Base-by-base conservation (phyloP, 2,329 filamentous ascomycete genomes). In the Dryadomyces quercivorus region DNA sequence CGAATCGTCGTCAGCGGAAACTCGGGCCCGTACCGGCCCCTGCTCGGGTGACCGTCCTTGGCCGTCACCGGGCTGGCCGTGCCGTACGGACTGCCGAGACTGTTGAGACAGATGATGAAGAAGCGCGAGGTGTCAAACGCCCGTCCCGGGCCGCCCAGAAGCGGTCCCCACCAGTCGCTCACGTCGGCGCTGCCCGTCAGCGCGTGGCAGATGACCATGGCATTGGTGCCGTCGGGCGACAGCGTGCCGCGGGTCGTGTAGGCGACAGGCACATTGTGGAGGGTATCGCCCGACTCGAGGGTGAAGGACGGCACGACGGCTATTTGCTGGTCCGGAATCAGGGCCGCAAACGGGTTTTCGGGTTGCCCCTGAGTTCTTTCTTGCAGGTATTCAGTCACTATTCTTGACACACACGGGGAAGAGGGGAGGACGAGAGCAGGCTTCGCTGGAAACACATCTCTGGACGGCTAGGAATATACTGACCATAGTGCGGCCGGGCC, bases 1-100 rank as follows among this genome's bases (percentile, higher is more conserved):
- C 92, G 78, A 59, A 98, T 88, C 0, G 93, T 97, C 1, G 93
- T 96, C 59, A 98, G 72, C 49, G 93, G 93, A 62, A 98, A 98
- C 65, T 98, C 93, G 1, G 93, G 93, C 0, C 93, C 93, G 65
- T 98, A 98, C 61, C 80, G 80, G 18, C 81, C 90, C 59, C 87
- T 82, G 52, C 74, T 74, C 16, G 78, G 71, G 62, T 94, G 81
- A 15, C 90, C 90, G 64, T 96, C 85, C 67, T 88, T 94, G 61
- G 84, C 84, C 2, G 93, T 98, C 53, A 92, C 87, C 1, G 88
- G 88, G 65, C 88, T 92, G n/a, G 86, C 87, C 56, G 85, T 88
- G 34, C 88, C 88, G 64, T 94, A 94, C 0, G 88, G 88, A 63
- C 86, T 92, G 48, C 88, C 88, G 50, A 91, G 68, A 66, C 86